A percentile compares a stretch with the other conserved stretches of the same genome.
phyloP scores from a whole-genome alignment of 805 yeast species.

The Candida awuae region DNA sequence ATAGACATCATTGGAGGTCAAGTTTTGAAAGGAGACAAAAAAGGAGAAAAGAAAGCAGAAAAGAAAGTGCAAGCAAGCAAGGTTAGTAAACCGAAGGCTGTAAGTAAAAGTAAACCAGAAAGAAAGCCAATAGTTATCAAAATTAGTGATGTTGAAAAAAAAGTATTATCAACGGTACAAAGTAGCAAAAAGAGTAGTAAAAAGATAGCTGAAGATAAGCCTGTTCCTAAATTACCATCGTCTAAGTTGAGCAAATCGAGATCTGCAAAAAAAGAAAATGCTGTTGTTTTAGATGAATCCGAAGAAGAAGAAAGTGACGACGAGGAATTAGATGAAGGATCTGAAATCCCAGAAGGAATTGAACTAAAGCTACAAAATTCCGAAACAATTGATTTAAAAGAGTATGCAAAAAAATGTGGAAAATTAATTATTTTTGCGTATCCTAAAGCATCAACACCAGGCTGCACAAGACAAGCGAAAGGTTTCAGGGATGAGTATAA shows the following conservation, averaged over 20 bases:
- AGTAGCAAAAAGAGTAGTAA: neutral
- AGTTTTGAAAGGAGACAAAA: neutral
- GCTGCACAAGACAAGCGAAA: constrained; percentile 91
- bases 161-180: no score
- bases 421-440: constrained; percentile 62
- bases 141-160: no score
- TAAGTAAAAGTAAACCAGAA: no score
- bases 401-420: constrained; percentile 26
- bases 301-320: neutral
- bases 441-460: constrained; percentile 92
- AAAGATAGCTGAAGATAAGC: neutral
- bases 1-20: neutral
- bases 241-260: neutral
- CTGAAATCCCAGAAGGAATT: constrained; percentile 9
- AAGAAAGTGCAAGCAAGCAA: neutral
- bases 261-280: constrained; percentile 2
- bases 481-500: constrained; percentile 70
- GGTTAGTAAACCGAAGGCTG: neutral
- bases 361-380: constrained; percentile 45
- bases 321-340: constrained; percentile 13
- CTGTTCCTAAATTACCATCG: neutral
- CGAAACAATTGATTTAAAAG: constrained; percentile 18
- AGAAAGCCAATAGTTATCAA: no score
- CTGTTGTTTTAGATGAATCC: constrained; percentile 1
- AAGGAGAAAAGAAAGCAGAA: neutral